Evolutionary conservation across 2,329 filamentous ascomycete genomes (phyloP).

Genomic region (Hypoxylon rubiginosum): DNA sequence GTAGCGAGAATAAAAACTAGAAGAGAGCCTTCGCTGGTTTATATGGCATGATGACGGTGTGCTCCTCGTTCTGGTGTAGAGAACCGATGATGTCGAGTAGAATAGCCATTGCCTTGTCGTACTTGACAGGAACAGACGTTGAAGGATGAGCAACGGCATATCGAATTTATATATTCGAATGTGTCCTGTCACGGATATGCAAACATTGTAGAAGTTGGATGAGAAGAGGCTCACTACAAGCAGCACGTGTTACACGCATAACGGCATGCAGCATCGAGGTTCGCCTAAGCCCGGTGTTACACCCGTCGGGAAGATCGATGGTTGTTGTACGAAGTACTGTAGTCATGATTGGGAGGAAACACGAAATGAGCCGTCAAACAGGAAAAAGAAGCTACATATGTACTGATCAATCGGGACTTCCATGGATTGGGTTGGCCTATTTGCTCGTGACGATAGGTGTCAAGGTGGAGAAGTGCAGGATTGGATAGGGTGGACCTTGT

Average conservation of each 20-base stretch:
- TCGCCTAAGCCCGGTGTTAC: slow-evolving; percentile 14
- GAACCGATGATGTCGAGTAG: background rate
- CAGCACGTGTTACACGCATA: slow-evolving; percentile 29
- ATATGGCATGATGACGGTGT: background rate
- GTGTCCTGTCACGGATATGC: background rate
- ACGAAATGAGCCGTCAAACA: slow-evolving; percentile 17
- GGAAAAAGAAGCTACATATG: slow-evolving; percentile 6
- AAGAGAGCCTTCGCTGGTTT: background rate
- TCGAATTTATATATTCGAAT: background rate
- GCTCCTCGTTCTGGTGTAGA: background rate
- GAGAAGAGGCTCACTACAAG: slow-evolving; percentile 19
- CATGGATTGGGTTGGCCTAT: background rate
- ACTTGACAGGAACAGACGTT: background rate
- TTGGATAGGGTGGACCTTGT: slow-evolving; percentile 15
- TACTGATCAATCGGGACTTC: background rate
- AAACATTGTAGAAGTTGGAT: background rate
- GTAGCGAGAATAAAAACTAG: slow-evolving; percentile 5
- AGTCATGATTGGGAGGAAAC: too few relatives aligned
- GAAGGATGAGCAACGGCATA: background rate
- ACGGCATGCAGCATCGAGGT: slow-evolving; percentile 22
- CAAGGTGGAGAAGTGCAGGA: background rate
- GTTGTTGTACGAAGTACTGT: background rate
- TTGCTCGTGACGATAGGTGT: slow-evolving; percentile 1
- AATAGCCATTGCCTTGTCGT: background rate
- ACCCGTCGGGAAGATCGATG: slow-evolving; percentile 16